Evolutionary conservation across 2,329 filamentous ascomycete genomes (phyloP), one percentile per base, ranked within the genome.

Genomic region (Acarospora socialis): DNA sequence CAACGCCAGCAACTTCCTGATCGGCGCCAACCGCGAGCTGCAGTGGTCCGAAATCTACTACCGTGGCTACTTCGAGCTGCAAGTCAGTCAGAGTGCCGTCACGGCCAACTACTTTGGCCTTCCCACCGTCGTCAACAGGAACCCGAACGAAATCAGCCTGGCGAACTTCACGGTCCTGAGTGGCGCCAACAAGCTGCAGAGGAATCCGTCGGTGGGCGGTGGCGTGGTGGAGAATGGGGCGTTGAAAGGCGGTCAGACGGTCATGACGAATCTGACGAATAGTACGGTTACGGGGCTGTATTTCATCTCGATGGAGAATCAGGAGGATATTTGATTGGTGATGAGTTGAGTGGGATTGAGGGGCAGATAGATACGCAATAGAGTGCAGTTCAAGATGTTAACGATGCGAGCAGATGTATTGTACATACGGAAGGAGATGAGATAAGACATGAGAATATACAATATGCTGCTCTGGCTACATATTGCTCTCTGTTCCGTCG

Each of bases 31-130:
- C 50, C 54, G 59, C 1, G 73, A 78, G 50, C 57, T 83, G 28
- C 73, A 79, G 46, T 83, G 77, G 78, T 70, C 76, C 43, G 77
- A 82, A 35, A 51, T 73, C 5, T 82, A 78, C 50, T 83, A 81
- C 51, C 65, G 77, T 12, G 79, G 78, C 1, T 83, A 83, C 55
- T 81, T 73, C 43, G 67, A 77, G 46, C 56, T 82, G 23, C 63
- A 66, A 28, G 57, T 80, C 33, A 60, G 56, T 13, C 60, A 68
- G 14, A 60, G 74, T 7, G 56, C 65, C 26, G 61, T 78, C 2
- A 58, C 67, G n/a, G 77, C 77, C 0, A 60, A 61, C 8, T 83
- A 66, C 54, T 83, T 73, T 43, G 77, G 73, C 23, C 46, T 67
- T 46, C 74, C 75, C 0, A 73, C 66, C 1, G 60, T 78, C 4